Base-by-base conservation (phyloP, 306 rosid species). In the Argentina anserina region DNA sequence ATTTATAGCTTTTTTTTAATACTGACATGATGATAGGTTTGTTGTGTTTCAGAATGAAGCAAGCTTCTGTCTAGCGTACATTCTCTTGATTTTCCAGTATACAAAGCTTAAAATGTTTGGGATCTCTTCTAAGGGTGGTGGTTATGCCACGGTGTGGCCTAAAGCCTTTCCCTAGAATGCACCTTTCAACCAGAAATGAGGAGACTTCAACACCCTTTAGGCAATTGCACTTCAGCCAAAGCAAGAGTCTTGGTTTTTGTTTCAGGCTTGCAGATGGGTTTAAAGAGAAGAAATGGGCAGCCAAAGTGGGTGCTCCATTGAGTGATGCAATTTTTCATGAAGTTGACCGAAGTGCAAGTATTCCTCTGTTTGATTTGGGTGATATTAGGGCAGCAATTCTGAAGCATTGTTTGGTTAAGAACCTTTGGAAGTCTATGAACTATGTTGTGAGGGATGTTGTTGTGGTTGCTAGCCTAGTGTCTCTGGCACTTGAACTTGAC, bases 351-450 rank as follows among this genome's bases (percentile, higher is more conserved):
- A 88, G 81, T 56, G 83, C 90, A 43, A 83, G 36, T 5, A 33
- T 91, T 21, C 99, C 97, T 37, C 93, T 95, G 3, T 94, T 94
- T 73, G 76, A 78, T 15, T 71, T 94, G 79, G 85, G 92, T 65
- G 96, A 87, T 69, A 77, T 94, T 34, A 80, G 96, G 65, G 93
- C 94, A 2, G 93, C 96, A n/a, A 95, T 95, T 80, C 99, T 97
- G 0, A 91, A 95, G 72, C 99, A 91, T 82, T 95, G 96, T 18
- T 95, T 97, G 99, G 89, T 91, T 43, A 95, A 86, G 85, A 70
- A 95, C 59, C 92, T 97, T 1, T 87, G 97, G 97, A 88, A 33
- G 67, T 95, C 97, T 6, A 87, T 95, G 99, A 91, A 96, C 75
- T 95, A 91, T 74, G 99, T 95, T 20, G 85, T 82, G 65, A 91